Conservation (phyloP, 1,284 basidiomycete genomes). For the Rugosomyces carneus region DNA sequence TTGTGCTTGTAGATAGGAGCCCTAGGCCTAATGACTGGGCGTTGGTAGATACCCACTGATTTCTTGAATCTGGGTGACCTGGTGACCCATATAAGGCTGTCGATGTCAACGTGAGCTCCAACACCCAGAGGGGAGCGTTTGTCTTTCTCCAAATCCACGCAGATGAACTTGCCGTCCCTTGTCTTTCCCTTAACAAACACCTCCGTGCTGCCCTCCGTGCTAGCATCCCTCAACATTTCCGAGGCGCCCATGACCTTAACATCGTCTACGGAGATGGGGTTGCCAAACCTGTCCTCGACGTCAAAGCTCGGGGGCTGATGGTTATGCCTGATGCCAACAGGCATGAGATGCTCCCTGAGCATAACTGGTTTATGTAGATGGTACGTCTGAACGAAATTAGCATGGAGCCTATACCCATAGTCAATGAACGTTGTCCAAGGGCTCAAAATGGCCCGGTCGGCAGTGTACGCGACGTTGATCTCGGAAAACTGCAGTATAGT, state of each 20-base stretch:
- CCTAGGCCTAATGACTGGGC: too few relatives aligned
- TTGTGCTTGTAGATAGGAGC: too few relatives aligned
- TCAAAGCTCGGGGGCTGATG: too few relatives aligned
- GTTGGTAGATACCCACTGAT: too few relatives aligned
- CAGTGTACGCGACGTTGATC: slow-evolving; percentile 2
- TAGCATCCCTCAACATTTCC: slow-evolving; percentile 4
- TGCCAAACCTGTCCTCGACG: not conserved
- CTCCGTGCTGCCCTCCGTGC: not conserved
- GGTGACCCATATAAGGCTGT: slow-evolving; percentile 7
- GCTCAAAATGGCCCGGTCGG: not conserved
- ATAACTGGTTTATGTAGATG: not conserved
- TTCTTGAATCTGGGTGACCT: not conserved
- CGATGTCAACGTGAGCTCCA: not conserved
- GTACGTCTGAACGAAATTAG: slow-evolving; percentile 1
- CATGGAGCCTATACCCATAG: slow-evolving; percentile 5
- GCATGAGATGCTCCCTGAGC: slow-evolving; percentile 5
- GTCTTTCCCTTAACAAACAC: slow-evolving; percentile 7
- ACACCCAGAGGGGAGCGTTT: not conserved
- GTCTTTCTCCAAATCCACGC: slow-evolving; percentile 2
- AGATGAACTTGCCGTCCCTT: not conserved
- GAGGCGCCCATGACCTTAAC: not conserved
- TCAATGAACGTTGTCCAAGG: slow-evolving; percentile 7
- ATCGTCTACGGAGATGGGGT: not conserved
- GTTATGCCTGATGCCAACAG: not conserved
- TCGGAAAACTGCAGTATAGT: not conserved